Evolutionary conservation across 148 eudicot species (phyloP), one percentile per base, ranked within the genome.

Genomic region (Simmondsia chinensis): DNA sequence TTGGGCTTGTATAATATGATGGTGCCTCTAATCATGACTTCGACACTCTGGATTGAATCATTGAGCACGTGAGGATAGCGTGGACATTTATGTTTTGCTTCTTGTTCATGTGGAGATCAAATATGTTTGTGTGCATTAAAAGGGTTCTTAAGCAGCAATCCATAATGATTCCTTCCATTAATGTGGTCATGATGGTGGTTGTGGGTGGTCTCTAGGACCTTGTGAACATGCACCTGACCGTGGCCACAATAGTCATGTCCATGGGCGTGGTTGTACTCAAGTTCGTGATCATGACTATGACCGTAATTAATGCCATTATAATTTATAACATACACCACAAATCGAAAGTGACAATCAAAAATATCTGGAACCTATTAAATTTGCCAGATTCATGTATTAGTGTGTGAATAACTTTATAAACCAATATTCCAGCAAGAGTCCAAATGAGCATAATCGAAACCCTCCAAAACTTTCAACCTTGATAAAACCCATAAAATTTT

Each of bases 11-110:
- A 79, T 95, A 95, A 91, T 21, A 91, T 91, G 14, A 82, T 32
- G 23, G 80, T 95, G 20, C 95, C 99, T 14, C 95, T 94, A n/a
- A 91, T 77, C 99, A 91, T 91, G 15, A 91, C 99, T 5, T 94
- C 99, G 6, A 91, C 30, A 40, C 99, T 91, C 50, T 91, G 99
- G 53, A 91, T 74, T 4, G 83, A 82, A 67, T 91, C 99, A 34
- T 95, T 95, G 3, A 91, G 84, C 20, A 91, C 99, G 20, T 85
- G 99, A 29, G 82, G 79, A 58, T 82, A 20, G 94, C 94, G 47
- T 91, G 99, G 15, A 91, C 64, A 40, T 91, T 85, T 43, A 85
- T 68, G 29, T 79, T 85, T 22, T 68, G 53, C 56, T 28, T 33
- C 68, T 74, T 71, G n/a, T n/a, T n/a, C n/a, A n/a, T n/a, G n/a